Evolutionary conservation across 106 monocot genomes (phyloP), one percentile per base, ranked within the genome.

Genomic region (Ottelia alismoides): DNA sequence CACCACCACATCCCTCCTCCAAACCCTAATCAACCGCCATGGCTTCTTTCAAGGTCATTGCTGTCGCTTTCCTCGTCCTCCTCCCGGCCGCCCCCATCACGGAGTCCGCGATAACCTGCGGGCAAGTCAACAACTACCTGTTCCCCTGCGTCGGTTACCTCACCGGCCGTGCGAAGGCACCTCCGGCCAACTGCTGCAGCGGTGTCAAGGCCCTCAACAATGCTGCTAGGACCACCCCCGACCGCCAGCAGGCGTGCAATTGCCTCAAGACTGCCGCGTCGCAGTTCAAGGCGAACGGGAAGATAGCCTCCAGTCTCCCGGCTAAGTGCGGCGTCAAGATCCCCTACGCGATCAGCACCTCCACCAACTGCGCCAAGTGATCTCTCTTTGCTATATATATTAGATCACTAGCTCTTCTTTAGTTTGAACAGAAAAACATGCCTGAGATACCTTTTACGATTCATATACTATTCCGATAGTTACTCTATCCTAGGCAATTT

Each of bases 341-440:
- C 46, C 65, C 58, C 6, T 72, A 53, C 12, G 1, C 65, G 31
- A 65, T 72, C 27, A 72, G 65, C 58, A 2, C 60, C 11, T 30
- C 64, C 46, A 65, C 57, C 19, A 56, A 72, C 52, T 72, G 72
- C 72, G 12, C 59, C 17, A 72, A 47, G 72, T 72, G 65, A 49
- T n/a, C n/a, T n/a, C n/a, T n/a, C n/a, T n/a, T n/a, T n/a, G n/a
- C n/a, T n/a, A n/a, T n/a, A n/a, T n/a, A n/a, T n/a, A n/a, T n/a
- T n/a, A n/a, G n/a, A n/a, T n/a, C n/a, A n/a, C n/a, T n/a, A n/a
- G n/a, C n/a, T n/a, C n/a, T n/a, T n/a, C n/a, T n/a, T n/a, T n/a
- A n/a, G n/a, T n/a, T n/a, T n/a, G n/a, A n/a, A n/a, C n/a, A n/a
- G n/a, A n/a, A n/a, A n/a, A n/a, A n/a, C n/a, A n/a, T n/a, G n/a